These are phyloP conservation scores for Orbilia javanica DNA, from an alignment of 2,329 filamentous ascomycete species.

Conservation along the genomic window DNA sequence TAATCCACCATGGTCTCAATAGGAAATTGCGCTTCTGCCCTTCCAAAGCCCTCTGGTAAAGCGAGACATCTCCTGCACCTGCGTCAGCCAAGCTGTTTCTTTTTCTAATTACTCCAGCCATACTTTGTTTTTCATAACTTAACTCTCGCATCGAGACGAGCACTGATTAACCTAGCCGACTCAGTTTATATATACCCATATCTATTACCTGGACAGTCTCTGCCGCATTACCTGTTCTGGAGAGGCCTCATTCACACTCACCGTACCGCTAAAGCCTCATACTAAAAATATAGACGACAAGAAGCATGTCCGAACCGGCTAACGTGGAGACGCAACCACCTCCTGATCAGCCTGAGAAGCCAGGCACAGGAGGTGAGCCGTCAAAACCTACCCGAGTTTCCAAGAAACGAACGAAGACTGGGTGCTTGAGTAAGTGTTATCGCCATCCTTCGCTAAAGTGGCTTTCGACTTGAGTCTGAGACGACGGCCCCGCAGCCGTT, in stretches of 20 bases:
- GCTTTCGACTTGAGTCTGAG: slow-evolving; percentile 6
- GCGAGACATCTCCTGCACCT: slow-evolving; percentile 37
- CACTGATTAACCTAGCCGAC: slow-evolving; percentile 42
- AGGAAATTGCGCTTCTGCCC: slow-evolving; percentile 31
- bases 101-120: slow-evolving; percentile 34
- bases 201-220: slow-evolving; percentile 36
- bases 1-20: slow-evolving; percentile 37
- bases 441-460: slow-evolving; percentile 1
- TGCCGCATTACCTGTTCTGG: slow-evolving; percentile 52
- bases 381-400: slow-evolving; percentile 60
- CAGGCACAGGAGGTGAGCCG: slow-evolving; percentile 44
- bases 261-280: slow-evolving; percentile 63
- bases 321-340: slow-evolving; percentile 86
- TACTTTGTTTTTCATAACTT: slow-evolving; percentile 6
- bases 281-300: slow-evolving; percentile 73
- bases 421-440: slow-evolving; percentile 62
- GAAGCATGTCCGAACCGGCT: slow-evolving; percentile 80
- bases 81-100: slow-evolving; percentile 49
- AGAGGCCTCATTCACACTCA: slow-evolving; percentile 57
- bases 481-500: slow-evolving; percentile 5
- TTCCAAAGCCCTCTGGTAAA: slow-evolving; percentile 38
- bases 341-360: slow-evolving; percentile 52
- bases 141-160: slow-evolving; percentile 31
- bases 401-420: slow-evolving; percentile 63
- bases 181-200: slow-evolving; percentile 33